phyloP scores from a whole-genome alignment of 2,329 filamentous ascomycete genomes.

The Colletotrichum sp. region DNA sequence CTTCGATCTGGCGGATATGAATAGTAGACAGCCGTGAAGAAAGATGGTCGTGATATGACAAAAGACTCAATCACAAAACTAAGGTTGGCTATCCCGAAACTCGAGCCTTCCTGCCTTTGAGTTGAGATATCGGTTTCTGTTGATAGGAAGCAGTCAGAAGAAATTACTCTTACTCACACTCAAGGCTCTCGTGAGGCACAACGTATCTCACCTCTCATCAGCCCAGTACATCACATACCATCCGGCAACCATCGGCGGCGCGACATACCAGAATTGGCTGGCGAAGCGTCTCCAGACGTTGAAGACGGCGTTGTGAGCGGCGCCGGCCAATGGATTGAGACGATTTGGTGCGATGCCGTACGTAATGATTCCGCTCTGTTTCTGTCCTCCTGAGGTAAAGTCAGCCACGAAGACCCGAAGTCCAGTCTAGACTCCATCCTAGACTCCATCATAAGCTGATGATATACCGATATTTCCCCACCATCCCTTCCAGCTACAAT shows the following conservation, averaged over 20 bases:
- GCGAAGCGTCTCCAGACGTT: conserved; percentile 90
- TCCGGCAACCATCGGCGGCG: conserved; percentile 76
- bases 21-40: neutral
- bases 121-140: neutral
- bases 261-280: conserved; percentile 86
- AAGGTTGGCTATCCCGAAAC: neutral
- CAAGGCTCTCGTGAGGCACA: neutral
- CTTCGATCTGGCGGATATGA: neutral
- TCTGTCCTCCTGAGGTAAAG: conserved; percentile 51
- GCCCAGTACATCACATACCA: conserved; percentile 93
- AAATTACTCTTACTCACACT: neutral
- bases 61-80: accelerated
- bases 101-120: neutral
- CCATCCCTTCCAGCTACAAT: neutral
- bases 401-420: neutral
- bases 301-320: conserved; percentile 75
- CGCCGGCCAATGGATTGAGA: conserved; percentile 82
- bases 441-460: too few species aligned
- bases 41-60: accelerated
- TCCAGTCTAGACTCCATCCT: too few species aligned
- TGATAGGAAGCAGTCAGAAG: neutral
- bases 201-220: neutral
- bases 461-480: neutral
- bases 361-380: conserved; percentile 67
- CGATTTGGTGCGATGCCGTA: conserved; percentile 87